Conservation (phyloP, 129 eudicot species). For the Rutidosis leptorrhynchoides region DNA sequence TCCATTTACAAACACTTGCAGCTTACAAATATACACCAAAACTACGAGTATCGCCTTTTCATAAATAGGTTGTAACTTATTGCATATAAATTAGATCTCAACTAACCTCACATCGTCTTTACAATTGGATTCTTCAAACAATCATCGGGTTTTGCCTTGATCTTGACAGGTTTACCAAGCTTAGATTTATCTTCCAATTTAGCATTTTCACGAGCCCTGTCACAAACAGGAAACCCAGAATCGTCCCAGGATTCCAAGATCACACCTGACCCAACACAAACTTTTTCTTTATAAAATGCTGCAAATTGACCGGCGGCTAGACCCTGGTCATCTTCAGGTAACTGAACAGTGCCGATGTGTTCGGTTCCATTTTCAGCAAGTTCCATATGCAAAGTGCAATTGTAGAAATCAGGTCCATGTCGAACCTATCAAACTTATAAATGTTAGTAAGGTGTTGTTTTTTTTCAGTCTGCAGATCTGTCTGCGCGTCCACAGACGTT, state of each 20-base stretch:
- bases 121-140: conserved; percentile 17
- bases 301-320: conserved; percentile 98
- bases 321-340: conserved; percentile 91
- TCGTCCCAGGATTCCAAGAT: conserved; percentile 95
- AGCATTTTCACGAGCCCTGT: conserved; percentile 75
- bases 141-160: conserved; percentile 45
- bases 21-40: conserved; percentile 23
- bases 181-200: conserved; percentile 72
- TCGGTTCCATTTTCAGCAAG: conserved; percentile 40
- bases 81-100: conserved; percentile 8
- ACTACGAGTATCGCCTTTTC: not conserved
- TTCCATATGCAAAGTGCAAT: conserved; percentile 61
- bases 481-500: no score
- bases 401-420: conserved; percentile 82
- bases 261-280: conserved; percentile 92
- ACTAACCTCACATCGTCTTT: conserved; percentile 21
- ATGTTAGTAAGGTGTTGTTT: no score
- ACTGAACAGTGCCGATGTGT: conserved; percentile 61
- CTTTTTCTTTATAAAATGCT: conserved; percentile 62
- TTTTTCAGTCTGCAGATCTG: no score
- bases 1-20: conserved; percentile 13
- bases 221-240: conserved; percentile 75
- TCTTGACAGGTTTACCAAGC: conserved; percentile 92
- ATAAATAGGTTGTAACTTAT: not conserved
- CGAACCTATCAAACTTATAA: conserved; percentile 55